Conservation (phyloP, 2,329 filamentous ascomycete genomes). For the Fusarium pseudoanthophilum region DNA sequence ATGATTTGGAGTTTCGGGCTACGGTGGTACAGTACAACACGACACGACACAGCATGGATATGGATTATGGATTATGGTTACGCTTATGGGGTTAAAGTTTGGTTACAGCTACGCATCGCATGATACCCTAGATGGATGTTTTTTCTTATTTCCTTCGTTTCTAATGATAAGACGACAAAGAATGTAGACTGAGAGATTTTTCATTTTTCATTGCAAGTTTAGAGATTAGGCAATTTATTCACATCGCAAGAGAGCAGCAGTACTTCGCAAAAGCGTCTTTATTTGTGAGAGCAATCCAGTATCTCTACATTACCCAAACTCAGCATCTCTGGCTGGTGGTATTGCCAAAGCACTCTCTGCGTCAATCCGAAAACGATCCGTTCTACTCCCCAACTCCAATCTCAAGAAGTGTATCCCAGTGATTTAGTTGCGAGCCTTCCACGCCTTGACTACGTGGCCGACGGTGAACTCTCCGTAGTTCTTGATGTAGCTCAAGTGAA, state of each 20-base stretch:
- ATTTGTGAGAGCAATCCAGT: not conserved
- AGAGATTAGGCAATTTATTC: not conserved
- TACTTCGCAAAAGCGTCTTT: not conserved
- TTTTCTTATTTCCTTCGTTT: constrained; percentile 9
- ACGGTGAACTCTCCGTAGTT: constrained; percentile 39
- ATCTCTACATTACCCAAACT: not conserved
- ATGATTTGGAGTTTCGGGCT: constrained; percentile 19
- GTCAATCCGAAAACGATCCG: not conserved
- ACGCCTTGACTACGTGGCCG: constrained; percentile 45
- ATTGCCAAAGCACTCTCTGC: not conserved
- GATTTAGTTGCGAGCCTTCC: not conserved
- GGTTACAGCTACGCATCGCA: constrained; percentile 18
- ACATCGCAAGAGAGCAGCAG: no score
- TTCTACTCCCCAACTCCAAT: not conserved
- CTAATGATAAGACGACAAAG: constrained; percentile 1
- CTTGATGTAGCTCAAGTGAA: constrained; percentile 31
- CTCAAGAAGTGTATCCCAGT: not conserved
- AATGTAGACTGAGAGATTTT: not conserved
- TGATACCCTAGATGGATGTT: constrained; percentile 26
- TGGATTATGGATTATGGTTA: not conserved
- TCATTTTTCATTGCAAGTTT: not conserved
- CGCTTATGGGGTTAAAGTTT: not conserved
- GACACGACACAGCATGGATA: not conserved
- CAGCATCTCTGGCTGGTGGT: not conserved
- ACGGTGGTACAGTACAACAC: not conserved